Evolutionary conservation across 1,284 basidiomycete genomes (phyloP).

Genomic region (Spongiforma sp.): DNA sequence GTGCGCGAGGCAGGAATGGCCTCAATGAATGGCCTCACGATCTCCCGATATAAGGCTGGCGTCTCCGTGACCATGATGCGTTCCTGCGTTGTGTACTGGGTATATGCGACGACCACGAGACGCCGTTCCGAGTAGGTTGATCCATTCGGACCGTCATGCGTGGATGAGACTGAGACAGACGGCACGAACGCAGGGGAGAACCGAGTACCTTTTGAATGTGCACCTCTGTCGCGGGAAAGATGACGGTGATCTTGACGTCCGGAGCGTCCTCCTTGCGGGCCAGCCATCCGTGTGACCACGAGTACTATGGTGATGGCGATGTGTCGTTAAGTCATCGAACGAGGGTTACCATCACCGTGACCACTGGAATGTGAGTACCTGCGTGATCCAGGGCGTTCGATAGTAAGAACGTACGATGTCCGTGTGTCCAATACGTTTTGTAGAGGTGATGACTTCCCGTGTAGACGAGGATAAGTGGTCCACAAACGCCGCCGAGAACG

Average conservation of each 20-base stretch:
- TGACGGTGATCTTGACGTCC: conserved; percentile 70
- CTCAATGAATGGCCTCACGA: conserved; percentile 82
- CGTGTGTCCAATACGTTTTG: conserved; percentile 45
- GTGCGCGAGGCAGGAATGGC: conserved; percentile 76
- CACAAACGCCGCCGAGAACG: conserved; percentile 46
- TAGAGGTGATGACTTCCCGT: conserved; percentile 37
- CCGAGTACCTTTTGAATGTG: conserved; percentile 73
- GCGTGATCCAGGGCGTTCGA: background rate
- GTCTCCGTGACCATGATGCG: conserved; percentile 82
- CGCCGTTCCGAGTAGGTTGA: too few species aligned
- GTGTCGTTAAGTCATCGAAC: background rate
- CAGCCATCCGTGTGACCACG: conserved; percentile 51
- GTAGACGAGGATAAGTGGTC: conserved; percentile 20
- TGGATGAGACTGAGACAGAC: background rate
- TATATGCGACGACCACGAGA: background rate
- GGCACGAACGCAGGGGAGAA: background rate
- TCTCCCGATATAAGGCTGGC: conserved; percentile 67
- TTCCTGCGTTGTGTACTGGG: conserved; percentile 76
- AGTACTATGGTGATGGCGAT: conserved; percentile 34
- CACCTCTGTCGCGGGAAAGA: conserved; percentile 82
- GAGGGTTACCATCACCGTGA: background rate
- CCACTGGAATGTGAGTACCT: background rate
- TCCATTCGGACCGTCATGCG: too few species aligned
- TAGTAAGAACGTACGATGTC: conserved; percentile 52
- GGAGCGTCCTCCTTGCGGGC: conserved; percentile 35